phyloP scores from a whole-genome alignment of 768 basidiomycete genomes.

The Tricholomella constricta region DNA sequence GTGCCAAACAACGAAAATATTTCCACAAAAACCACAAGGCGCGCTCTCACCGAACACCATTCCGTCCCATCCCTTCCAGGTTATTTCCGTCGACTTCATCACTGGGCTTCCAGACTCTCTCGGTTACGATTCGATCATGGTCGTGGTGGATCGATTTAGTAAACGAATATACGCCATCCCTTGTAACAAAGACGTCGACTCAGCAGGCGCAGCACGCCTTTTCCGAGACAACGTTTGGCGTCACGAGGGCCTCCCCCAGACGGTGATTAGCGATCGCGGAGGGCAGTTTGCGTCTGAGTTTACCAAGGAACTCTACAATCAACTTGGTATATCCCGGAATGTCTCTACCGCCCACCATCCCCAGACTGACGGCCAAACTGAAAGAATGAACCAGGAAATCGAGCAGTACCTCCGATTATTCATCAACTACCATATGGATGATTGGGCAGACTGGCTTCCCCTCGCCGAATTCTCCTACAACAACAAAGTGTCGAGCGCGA shows the following conservation, averaged over 20 bases:
- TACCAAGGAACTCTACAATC: constrained; percentile 1
- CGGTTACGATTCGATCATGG: no score
- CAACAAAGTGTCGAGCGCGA: constrained; percentile 23
- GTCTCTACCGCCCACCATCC: constrained; percentile 2
- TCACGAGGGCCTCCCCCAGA: not conserved
- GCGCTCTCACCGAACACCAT: no score
- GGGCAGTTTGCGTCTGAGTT: constrained; percentile 16
- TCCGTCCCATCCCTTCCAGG: no score
- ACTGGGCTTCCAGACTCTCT: constrained; percentile 30
- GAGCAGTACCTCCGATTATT: constrained; percentile 28
- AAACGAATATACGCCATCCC: no score
- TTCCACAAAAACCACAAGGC: no score
- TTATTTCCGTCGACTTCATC: constrained; percentile 40
- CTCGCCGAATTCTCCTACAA: no score
- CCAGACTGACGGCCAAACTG: no score
- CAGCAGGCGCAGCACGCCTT: not conserved
- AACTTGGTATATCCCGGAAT: not conserved
- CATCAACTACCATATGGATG: no score
- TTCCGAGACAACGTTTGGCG: no score
- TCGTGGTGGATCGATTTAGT: no score
- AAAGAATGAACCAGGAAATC: no score
- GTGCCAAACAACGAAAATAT: constrained; percentile 34
- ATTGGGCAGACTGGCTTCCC: no score
- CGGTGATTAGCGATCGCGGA: constrained; percentile 18
- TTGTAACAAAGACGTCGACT: constrained; percentile 1